These are phyloP conservation scores for Phytopythium oedochilum DNA, from an alignment of 352 stramenopile genomes.

Conservation along the genomic window DNA sequence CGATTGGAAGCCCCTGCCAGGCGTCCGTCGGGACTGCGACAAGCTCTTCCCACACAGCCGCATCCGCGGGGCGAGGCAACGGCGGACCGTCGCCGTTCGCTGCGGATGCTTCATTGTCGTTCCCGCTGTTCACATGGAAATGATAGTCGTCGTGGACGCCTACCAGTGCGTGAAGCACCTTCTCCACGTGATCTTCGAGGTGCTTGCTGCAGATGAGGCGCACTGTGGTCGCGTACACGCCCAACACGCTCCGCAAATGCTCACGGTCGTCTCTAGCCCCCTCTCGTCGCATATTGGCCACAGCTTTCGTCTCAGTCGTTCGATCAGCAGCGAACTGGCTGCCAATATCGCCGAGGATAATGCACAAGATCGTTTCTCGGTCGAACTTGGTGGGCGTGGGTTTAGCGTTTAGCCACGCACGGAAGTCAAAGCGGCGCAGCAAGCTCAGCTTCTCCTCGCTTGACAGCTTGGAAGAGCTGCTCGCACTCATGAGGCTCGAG, in stretches of 20 bases:
- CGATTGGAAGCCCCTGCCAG: constrained; percentile 42
- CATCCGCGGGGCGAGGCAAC: constrained; percentile 50
- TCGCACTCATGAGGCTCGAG: constrained; percentile 79
- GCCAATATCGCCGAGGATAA: constrained; percentile 70
- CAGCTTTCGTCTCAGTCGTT: constrained; percentile 1
- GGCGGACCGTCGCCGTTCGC: not conserved
- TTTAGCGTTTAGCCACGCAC: constrained; percentile 62
- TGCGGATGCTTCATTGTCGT: not conserved
- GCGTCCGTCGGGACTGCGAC: constrained; percentile 34
- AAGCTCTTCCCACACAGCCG: constrained; percentile 65
- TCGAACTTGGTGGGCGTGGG: constrained; percentile 68
- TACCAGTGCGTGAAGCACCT: constrained; percentile 73
- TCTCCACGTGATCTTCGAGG: constrained; percentile 79
- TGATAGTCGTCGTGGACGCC: constrained; percentile 80
- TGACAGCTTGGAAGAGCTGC: constrained; percentile 56
- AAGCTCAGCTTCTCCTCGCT: constrained; percentile 69
- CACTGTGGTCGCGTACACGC: constrained; percentile 67
- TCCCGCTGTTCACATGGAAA: constrained; percentile 31
- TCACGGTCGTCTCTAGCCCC: constrained; percentile 6
- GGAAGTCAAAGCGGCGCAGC: constrained; percentile 74
- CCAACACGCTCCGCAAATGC: constrained; percentile 48
- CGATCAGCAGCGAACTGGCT: constrained; percentile 47
- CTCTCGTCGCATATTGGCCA: not conserved
- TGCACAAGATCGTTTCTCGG: constrained; percentile 73
- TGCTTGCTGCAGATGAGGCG: constrained; percentile 58